Evolutionary conservation across 352 stramenopile genomes (phyloP).

Genomic region (Globisporangium iwayamae): DNA sequence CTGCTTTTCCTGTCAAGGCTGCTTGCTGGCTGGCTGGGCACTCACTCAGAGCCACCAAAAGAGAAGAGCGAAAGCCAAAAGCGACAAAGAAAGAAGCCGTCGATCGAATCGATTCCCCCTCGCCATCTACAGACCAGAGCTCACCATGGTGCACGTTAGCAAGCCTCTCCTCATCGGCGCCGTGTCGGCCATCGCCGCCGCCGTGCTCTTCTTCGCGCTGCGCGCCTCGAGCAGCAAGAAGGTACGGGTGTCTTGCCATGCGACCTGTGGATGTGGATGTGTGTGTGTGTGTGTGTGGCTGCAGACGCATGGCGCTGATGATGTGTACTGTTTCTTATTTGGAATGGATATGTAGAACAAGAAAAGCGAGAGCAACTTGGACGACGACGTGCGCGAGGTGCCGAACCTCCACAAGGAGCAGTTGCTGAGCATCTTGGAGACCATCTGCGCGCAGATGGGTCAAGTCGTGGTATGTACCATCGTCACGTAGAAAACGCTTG

Average conservation of each 20-base stretch:
- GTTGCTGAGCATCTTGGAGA: conserved; percentile 83
- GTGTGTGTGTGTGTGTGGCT: conserved; percentile 1
- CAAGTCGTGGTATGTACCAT: conserved; percentile 72
- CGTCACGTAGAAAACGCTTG: no score
- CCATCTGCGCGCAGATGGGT: conserved; percentile 87
- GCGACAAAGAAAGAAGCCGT: conserved; percentile 11
- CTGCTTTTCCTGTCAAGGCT: not conserved
- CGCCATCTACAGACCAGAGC: not conserved
- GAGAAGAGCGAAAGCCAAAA: not conserved
- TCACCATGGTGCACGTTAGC: conserved; percentile 69
- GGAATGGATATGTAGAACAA: conserved; percentile 30
- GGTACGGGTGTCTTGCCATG: conserved; percentile 10
- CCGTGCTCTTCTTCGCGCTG: conserved; percentile 55
- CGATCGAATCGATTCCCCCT: not conserved
- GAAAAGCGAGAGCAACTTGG: conserved; percentile 43
- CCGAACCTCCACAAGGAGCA: conserved; percentile 87
- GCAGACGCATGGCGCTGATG: conserved; percentile 3
- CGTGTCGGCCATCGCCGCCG: conserved; percentile 55
- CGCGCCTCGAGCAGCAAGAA: conserved; percentile 31
- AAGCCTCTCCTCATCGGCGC: conserved; percentile 79
- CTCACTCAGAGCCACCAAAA: conserved; percentile 8
- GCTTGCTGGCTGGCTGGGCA: not conserved
- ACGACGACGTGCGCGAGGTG: conserved; percentile 65
- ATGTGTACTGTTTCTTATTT: not conserved
- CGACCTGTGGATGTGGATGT: no score